Evolutionary conservation across 768 basidiomycete genomes (phyloP), one percentile per base, ranked within the genome.

Genomic region (Termitomyces sp.): DNA sequence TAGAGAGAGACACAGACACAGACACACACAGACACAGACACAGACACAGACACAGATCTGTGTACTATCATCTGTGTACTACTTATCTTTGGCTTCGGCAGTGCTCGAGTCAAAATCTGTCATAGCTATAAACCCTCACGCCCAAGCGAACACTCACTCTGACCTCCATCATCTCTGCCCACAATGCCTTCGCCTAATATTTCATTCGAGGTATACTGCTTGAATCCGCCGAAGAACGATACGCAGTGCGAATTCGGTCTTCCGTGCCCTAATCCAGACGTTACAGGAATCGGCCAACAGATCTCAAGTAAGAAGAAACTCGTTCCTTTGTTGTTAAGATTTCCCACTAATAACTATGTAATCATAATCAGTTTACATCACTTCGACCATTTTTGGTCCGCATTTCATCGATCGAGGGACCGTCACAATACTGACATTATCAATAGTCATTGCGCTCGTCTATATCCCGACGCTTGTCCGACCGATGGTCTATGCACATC

Each of bases 201-300:
- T 12, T 9, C 8, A 6, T 32, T 49, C 24, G 15, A 49, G 48
- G 7, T 28, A 49, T 59, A 51, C 40, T 52, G 49, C 58, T 39
- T 59, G 7, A 16, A 44, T 7, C 58, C 56, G 35, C 45, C 58
- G 2, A 13, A 48, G 4, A 3, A 18, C 4, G n/a, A 52, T 28
- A 20, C 36, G 11, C 28, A 28, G 28, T 51, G 50, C 13, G 4
- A 15, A 4, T 52, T 28, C 12, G 50, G 40, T 1, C 40, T 48
- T 9, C 57, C 40, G 1, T 59, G 58, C 22, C 58, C 39, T 13
- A 59, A 59, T 52, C 38, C 50, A 13, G 58, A 52, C 28, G 58
- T 59, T 8, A 52, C 58, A 1, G 50, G 58, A 11, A 52, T 59
- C 18, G 58, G 58, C 1, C 50, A 59, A 52, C 58, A 59, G 8